These are phyloP conservation scores for Colletotrichum chlorophyti DNA, from an alignment of 2,329 filamentous ascomycete genomes.

Conservation along the genomic window DNA sequence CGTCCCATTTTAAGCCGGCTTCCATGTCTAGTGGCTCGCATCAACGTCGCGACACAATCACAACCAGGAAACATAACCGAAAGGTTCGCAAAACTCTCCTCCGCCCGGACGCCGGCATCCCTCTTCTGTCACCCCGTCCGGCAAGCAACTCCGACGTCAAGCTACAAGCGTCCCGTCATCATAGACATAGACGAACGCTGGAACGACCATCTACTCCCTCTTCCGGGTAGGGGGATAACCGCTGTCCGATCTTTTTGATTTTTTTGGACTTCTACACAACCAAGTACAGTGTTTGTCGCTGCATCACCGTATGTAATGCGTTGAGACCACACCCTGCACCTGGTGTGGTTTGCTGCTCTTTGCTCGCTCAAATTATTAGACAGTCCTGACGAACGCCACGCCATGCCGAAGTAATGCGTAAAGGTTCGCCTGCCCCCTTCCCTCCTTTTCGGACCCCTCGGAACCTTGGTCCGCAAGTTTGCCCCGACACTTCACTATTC, in stretches of 20 bases:
- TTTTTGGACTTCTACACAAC: too few relatives aligned
- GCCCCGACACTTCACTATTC: too few relatives aligned
- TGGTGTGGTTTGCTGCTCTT: background rate
- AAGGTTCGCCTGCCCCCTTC: slow-evolving; percentile 14
- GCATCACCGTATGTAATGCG: slow-evolving; percentile 26
- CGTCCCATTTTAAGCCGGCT: too few relatives aligned
- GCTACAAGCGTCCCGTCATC: slow-evolving; percentile 17
- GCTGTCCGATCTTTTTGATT: background rate
- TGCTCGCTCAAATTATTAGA: background rate
- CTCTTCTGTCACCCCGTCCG: background rate
- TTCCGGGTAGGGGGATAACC: background rate
- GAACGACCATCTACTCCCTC: too few relatives aligned
- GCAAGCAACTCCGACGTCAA: slow-evolving; percentile 17
- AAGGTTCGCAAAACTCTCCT: background rate
- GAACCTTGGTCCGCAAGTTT: too few relatives aligned
- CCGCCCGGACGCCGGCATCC: background rate
- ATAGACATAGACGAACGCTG: slow-evolving; percentile 21
- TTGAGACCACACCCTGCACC: too few relatives aligned
- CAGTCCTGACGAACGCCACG: slow-evolving; percentile 18
- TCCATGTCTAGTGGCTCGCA: too few relatives aligned
- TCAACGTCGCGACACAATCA: too few relatives aligned
- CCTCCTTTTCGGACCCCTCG: slow-evolving; percentile 23
- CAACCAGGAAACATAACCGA: too few relatives aligned
- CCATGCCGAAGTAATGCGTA: slow-evolving; percentile 25
- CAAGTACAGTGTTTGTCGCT: slow-evolving; percentile 3